Conservation (phyloP, 177 flowering plant species). For the Telopea speciosissima region DNA sequence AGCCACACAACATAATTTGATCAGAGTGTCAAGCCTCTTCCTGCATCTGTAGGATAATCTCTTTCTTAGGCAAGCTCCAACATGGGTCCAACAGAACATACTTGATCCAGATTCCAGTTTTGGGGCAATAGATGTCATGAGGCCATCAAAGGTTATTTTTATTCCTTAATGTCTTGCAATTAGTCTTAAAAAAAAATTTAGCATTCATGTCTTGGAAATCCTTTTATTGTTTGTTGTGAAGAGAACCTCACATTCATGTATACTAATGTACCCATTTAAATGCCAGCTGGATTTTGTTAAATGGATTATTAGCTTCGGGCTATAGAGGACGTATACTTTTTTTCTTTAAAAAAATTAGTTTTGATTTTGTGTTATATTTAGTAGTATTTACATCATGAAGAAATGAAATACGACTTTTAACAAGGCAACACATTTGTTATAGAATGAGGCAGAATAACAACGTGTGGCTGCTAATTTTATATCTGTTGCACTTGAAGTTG, state of each 20-base stretch:
- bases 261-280: neutral
- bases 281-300: neutral
- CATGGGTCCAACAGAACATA: too few species aligned
- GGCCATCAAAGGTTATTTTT: neutral
- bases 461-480: neutral
- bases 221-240: neutral
- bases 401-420: neutral
- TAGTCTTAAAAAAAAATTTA: too few species aligned
- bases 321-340: neutral
- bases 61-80: too few species aligned
- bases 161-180: neutral
- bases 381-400: neutral
- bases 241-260: too few species aligned
- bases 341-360: too few species aligned
- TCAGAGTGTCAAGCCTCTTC: too few species aligned
- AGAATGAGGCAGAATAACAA: neutral
- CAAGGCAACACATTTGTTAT: neutral
- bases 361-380: constrained; percentile 2
- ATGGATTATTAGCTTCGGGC: neutral
- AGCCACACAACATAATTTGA: too few species aligned
- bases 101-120: neutral
- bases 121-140: too few species aligned
- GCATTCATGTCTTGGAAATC: neutral
- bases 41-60: too few species aligned
- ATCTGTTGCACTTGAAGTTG: neutral